Evolutionary conservation across 2,329 filamentous ascomycete species (phyloP).

Genomic region (Tothia fuscella): DNA sequence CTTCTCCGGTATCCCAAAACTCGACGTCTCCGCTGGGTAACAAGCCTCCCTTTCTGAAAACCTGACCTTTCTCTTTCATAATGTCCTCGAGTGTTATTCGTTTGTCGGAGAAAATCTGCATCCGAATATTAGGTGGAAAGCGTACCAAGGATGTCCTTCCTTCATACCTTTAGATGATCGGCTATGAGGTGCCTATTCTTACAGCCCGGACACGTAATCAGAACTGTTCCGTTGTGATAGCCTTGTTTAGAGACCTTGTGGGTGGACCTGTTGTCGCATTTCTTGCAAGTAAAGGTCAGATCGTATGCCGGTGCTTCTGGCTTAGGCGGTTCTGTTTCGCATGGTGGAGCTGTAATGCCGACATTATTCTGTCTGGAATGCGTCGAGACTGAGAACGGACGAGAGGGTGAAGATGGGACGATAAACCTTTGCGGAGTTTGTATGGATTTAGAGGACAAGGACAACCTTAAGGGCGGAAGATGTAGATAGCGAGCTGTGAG

Average conservation of each 20-base stretch:
- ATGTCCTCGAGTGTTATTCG: conserved; percentile 65
- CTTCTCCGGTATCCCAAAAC: conserved; percentile 53
- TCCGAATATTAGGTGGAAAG: background rate
- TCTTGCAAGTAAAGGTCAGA: conserved; percentile 85
- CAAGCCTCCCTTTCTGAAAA: conserved; percentile 59
- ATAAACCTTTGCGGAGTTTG: too few species aligned
- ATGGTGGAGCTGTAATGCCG: conserved; percentile 27
- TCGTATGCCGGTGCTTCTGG: conserved; percentile 57
- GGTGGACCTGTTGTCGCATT: conserved; percentile 66
- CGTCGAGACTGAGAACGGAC: conserved; percentile 16
- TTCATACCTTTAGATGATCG: conserved; percentile 61
- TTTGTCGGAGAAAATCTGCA: conserved; percentile 58
- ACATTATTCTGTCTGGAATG: conserved; percentile 21
- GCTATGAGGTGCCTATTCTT: conserved; percentile 82
- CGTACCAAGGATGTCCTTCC: conserved; percentile 1
- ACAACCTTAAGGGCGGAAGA: too few species aligned
- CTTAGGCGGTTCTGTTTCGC: background rate
- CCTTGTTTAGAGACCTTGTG: conserved; percentile 88
- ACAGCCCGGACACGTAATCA: conserved; percentile 81
- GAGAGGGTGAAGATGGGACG: conserved; percentile 12
- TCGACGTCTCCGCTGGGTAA: conserved; percentile 77
- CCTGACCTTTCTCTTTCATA: conserved; percentile 60
- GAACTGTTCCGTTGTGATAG: conserved; percentile 79
- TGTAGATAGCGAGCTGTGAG: too few species aligned
- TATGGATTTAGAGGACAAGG: too few species aligned